phyloP scores from a whole-genome alignment of 257 asterid genomes.

The Rauvolfia tetraphylla region DNA sequence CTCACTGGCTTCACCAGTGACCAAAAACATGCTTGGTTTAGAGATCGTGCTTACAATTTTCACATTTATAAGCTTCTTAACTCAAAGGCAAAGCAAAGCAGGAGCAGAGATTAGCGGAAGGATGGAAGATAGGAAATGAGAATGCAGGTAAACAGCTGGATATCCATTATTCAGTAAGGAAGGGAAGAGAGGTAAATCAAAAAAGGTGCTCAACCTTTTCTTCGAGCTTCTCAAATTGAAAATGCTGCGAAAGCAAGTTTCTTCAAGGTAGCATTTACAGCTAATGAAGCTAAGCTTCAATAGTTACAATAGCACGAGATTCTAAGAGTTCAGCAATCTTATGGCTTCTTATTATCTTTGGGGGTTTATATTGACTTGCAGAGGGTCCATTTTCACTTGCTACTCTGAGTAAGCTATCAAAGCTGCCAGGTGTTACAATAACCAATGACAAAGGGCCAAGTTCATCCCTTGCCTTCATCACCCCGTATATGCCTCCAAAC shows the following conservation, averaged over 20 bases:
- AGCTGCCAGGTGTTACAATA: constrained; percentile 21
- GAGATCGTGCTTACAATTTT: background rate
- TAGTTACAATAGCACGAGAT: background rate
- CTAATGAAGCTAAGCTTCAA: background rate
- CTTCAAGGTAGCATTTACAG: background rate
- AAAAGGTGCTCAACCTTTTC: background rate
- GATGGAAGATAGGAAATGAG: background rate
- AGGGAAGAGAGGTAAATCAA: background rate
- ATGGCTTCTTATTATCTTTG: constrained; percentile 20
- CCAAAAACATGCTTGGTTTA: background rate
- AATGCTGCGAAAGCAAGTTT: background rate
- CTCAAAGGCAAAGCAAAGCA: background rate
- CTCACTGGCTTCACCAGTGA: background rate
- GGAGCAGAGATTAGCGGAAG: background rate
- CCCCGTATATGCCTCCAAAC: constrained; percentile 29
- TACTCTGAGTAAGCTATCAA: constrained; percentile 14
- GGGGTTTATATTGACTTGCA: constrained; percentile 20
- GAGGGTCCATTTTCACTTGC: constrained; percentile 16
- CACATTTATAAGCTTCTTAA: background rate
- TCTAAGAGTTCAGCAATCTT: constrained; percentile 17
- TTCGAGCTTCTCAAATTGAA: background rate
- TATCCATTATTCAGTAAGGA: background rate
- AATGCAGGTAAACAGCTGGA: background rate
- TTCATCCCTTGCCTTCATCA: constrained; percentile 33
- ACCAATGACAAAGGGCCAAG: constrained; percentile 20